phyloP scores from a whole-genome alignment of 2,329 filamentous ascomycete genomes.

The Boeremia lycopersici region DNA sequence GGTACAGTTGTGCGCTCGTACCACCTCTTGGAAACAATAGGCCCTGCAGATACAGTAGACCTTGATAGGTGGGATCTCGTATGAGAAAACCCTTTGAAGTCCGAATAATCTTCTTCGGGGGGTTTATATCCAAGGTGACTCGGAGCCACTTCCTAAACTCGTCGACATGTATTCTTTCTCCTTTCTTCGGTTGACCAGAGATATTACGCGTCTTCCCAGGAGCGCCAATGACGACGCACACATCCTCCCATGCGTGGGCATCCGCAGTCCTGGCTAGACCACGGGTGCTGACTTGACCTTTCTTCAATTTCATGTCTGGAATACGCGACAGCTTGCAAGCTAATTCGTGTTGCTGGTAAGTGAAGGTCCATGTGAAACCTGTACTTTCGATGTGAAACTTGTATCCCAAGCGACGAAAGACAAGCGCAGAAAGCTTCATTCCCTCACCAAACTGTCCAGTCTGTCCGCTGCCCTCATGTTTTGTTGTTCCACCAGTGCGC shows the following conservation, averaged over 20 bases:
- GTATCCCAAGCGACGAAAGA: slow-evolving; percentile 19
- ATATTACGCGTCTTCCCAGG: background rate
- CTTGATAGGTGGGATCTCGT: slow-evolving; percentile 4
- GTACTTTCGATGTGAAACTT: slow-evolving; percentile 12
- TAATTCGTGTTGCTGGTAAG: slow-evolving; percentile 8
- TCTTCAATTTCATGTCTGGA: background rate
- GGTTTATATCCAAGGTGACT: slow-evolving; percentile 13
- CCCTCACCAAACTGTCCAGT: slow-evolving; percentile 31
- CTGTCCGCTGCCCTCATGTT: slow-evolving; percentile 13
- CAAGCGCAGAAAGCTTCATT: slow-evolving; percentile 23
- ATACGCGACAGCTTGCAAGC: slow-evolving; percentile 14
- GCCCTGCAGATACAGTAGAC: slow-evolving; percentile 17
- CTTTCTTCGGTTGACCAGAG: background rate
- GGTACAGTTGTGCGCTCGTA: background rate
- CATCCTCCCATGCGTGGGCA: slow-evolving; percentile 20
- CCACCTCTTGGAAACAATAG: slow-evolving; percentile 12
- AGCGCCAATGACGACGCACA: slow-evolving; percentile 18
- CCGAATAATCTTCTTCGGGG: slow-evolving; percentile 5
- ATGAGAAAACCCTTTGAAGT: slow-evolving; percentile 15
- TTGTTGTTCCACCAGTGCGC: slow-evolving; percentile 20
- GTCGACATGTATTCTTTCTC: slow-evolving; percentile 5
- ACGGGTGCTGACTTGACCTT: background rate
- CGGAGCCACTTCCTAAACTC: slow-evolving; percentile 7
- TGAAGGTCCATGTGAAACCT: slow-evolving; percentile 14
- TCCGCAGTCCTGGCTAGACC: background rate